Conservation (phyloP, 805 yeast genomes). For the Debaryomyces tyrocola region DNA sequence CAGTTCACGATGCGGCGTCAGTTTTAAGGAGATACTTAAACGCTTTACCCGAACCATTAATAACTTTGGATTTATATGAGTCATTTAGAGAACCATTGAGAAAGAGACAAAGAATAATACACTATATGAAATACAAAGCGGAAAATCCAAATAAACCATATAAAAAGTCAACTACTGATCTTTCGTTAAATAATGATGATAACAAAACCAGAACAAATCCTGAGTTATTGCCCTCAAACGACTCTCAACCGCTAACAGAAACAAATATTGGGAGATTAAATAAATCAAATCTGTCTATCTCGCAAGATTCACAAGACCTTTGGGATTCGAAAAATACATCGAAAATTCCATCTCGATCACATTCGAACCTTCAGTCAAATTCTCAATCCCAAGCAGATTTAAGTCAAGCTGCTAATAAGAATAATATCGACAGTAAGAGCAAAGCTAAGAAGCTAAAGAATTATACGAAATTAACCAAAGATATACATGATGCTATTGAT, state of each 20-base stretch:
- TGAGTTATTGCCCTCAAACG: conserved; percentile 10
- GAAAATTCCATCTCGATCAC: neutral
- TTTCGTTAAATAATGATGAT: conserved; percentile 6
- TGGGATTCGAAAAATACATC: neutral
- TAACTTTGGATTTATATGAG: conserved; percentile 76
- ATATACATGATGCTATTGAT: conserved; percentile 65
- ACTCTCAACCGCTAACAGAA: conserved; percentile 29
- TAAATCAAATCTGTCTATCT: conserved; percentile 12
- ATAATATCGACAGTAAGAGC: neutral
- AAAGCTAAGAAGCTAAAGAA: conserved; percentile 39
- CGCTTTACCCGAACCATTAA: conserved; percentile 87
- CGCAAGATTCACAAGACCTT: neutral
- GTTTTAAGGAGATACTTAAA: conserved; percentile 82
- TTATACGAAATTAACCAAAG: conserved; percentile 59
- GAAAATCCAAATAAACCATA: conserved; percentile 32
- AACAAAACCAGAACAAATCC: conserved; percentile 7
- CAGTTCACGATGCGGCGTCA: conserved; percentile 96
- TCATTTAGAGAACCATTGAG: conserved; percentile 75
- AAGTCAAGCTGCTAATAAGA: neutral
- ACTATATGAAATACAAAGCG: conserved; percentile 62
- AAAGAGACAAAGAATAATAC: conserved; percentile 60
- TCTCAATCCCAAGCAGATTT: conserved; percentile 2
- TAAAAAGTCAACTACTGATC: conserved; percentile 3
- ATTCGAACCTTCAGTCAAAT: neutral
- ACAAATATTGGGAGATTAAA: conserved; percentile 31